A percentile compares a stretch with the other conserved stretches of the same genome.
These are phyloP conservation scores for Vinca minor DNA, from an alignment of 257 asterid species.

Conservation along the genomic window DNA sequence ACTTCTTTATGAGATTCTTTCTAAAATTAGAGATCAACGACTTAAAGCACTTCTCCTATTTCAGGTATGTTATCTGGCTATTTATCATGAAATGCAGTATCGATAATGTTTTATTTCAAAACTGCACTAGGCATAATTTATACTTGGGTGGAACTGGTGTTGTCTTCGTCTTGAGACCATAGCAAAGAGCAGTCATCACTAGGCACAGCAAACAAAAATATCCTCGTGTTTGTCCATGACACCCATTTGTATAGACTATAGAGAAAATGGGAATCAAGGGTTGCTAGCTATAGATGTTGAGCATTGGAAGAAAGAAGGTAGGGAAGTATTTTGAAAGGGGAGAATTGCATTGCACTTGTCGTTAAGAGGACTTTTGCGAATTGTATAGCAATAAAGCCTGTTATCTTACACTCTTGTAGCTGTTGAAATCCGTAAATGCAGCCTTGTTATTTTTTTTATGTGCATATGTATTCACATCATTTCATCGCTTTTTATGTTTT, in stretches of 20 bases:
- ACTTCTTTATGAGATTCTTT: slow-evolving; percentile 63
- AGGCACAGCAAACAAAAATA: not conserved
- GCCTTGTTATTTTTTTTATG: no score
- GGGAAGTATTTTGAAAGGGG: not conserved
- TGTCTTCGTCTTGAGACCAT: not conserved
- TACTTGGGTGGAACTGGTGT: not conserved
- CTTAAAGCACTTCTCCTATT: slow-evolving; percentile 57
- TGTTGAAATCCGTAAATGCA: not conserved
- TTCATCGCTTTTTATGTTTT: slow-evolving; percentile 2
- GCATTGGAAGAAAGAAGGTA: no score
- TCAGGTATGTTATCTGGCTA: slow-evolving; percentile 55
- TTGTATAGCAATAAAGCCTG: not conserved
- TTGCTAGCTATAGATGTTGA: no score
- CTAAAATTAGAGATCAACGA: slow-evolving; percentile 45
- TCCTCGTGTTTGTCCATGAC: not conserved
- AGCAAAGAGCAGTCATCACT: not conserved
- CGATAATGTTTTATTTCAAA: not conserved
- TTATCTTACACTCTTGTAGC: not conserved
- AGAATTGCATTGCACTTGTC: no score
- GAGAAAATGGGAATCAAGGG: not conserved
- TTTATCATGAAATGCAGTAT: slow-evolving; percentile 7
- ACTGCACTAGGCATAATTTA: not conserved
- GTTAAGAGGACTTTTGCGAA: no score
- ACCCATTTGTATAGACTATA: not conserved
- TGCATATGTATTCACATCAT: not conserved